These are phyloP conservation scores for Kondoa subrosea DNA, from an alignment of 768 basidiomycete species.

Conservation along the genomic window DNA sequence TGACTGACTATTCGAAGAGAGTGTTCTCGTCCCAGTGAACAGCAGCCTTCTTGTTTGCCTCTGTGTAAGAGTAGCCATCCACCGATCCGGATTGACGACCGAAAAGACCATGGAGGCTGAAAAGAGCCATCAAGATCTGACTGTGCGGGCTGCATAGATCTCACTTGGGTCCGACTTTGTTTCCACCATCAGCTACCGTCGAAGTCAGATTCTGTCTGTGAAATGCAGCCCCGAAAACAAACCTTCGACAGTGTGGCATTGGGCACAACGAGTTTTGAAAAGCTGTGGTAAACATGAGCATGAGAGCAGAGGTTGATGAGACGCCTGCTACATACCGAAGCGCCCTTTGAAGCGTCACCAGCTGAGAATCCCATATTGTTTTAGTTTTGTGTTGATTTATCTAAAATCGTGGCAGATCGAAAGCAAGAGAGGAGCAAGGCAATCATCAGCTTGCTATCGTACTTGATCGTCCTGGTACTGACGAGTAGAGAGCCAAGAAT, in stretches of 20 bases:
- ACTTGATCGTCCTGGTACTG: too few species aligned
- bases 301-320: not conserved
- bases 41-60: conserved; percentile 89
- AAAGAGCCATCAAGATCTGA: conserved; percentile 11
- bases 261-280: conserved; percentile 89
- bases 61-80: conserved; percentile 74
- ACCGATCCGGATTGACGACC: conserved; percentile 53
- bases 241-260: conserved; percentile 63
- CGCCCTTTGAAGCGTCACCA: conserved; percentile 19
- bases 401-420: not conserved
- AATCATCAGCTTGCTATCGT: too few species aligned
- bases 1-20: conserved; percentile 62
- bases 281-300: conserved; percentile 35
- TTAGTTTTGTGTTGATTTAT: not conserved
- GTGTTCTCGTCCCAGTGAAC: conserved; percentile 69
- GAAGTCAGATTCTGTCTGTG: not conserved
- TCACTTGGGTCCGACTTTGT: conserved; percentile 78
- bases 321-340: conserved; percentile 11
- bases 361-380: conserved; percentile 16
- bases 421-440: conserved; percentile 1
- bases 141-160: conserved; percentile 54
- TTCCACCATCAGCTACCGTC: conserved; percentile 40
- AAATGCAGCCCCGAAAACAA: not conserved
- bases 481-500: too few species aligned
- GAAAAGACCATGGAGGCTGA: conserved; percentile 16